Evolutionary conservation across 1,284 basidiomycete species (phyloP), one percentile per base, ranked within the genome.

Genomic region (Sporisorium iseilematis-ciliati): DNA sequence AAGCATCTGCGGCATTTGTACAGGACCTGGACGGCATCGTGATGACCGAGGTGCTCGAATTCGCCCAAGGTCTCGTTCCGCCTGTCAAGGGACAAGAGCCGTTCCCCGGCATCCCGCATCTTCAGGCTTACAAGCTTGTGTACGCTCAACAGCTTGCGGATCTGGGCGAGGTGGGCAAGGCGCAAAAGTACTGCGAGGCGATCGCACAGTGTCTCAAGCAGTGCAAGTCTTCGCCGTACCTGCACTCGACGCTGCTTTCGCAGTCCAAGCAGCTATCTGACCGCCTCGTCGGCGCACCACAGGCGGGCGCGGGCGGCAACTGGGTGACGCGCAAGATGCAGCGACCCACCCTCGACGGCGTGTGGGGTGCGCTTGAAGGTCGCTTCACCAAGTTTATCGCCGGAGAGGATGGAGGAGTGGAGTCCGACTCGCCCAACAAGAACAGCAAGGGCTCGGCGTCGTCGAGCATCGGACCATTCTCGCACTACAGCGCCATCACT

Each of bases 341-440:
- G 92, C 94, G 86, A 35, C 94, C 95, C 0, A 97, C 93, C 65
- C 88, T 98, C 56, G 95, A 97, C 81, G 92, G 92, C 49, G 90
- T 99, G 51, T 93, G 96, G 57, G 92, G 91, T 57, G 97, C 94
- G 90, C 89, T 99, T 26, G 96, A 96, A 86, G 92, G 93, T n/a
- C 90, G 92, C 14, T 91, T 99, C 77, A 95, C 94, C 31, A 97
- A 97, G 85, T 92, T 99, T 79, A 96, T 99, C 70, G 94, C 95
- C 14, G 97, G 83, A 14, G 83, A 85, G 49, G 83, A 84, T 12
- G 75, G 67, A 14, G 65, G 40, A 11, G 10, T 52, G n/a, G 58
- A 67, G 86, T 51, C 88, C 86, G 69, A 87, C 83, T 65, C 76
- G 50, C 60, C 86, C 85, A 8, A 89, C 33, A 70, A 77, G 77